Base-by-base conservation (phyloP, 2,329 filamentous ascomycete species). In the Colletotrichum incanum region DNA sequence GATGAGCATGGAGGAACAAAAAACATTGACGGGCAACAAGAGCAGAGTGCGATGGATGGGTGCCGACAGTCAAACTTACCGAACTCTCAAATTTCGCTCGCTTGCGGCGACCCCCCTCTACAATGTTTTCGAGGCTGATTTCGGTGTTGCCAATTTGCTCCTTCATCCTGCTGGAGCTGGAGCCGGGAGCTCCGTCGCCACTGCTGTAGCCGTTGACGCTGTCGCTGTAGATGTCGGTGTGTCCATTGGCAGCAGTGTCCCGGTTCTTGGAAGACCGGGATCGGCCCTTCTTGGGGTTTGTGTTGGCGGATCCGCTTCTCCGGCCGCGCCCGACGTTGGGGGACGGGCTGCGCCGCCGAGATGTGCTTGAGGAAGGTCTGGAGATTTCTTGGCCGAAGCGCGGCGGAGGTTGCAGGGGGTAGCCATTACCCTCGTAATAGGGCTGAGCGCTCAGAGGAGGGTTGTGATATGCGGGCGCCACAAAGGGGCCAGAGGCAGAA, bases 71-170 rank as follows among this genome's bases (percentile, higher is more conserved):
- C 52, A 68, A 67, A 88, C 96, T 92, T 93, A 98, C 96, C 84
- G 96, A 98, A 86, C 96, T 98, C 83, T 98, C 96, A 85, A 93
- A 93, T 84, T 98, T 98, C 78, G 96, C 94, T 79, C 95, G 91
- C 87, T 98, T 98, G 80, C 96, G 92, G 82, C 96, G 93, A 76
- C 96, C 95, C 79, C 97, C 96, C 84, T 98, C 96, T 73, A 99
- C 93, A 82, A 99, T 98, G 81, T 99, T 99, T 77, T 98, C 95
- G 76, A 98, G 91, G 81, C 96, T 98, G 79, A 99, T 99, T 77
- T 99, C 96, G 20, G 96, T 97, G 80, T 94, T 98, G 60, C 94
- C 95, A 78, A 98, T 90, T 75, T 94, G 93, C 78, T 98, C 95
- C 82, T 94, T 95, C 77, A 89, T 90, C 81, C 93, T 93, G 78